These are phyloP conservation scores for Sporisorium exsertum DNA, from an alignment of 1,284 basidiomycete genomes.

Conservation along the genomic window DNA sequence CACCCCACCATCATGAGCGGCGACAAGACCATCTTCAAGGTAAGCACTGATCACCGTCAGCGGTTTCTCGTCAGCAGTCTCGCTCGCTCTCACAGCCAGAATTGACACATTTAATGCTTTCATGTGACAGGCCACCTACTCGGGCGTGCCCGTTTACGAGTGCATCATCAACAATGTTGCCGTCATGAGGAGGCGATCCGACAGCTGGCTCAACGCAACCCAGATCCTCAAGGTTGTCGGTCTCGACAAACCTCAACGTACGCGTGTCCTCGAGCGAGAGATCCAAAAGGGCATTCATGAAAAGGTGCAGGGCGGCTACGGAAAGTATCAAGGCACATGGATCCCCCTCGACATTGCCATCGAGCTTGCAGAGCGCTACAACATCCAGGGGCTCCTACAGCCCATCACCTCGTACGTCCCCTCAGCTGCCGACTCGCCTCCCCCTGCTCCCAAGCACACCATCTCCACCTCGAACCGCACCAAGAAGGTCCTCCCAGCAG, in stretches of 20 bases:
- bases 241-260: conserved; percentile 98
- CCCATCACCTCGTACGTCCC: conserved; percentile 96
- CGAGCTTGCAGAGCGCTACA: conserved; percentile 88
- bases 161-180: conserved; percentile 74
- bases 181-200: conserved; percentile 94
- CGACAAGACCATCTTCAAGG: conserved; percentile 58
- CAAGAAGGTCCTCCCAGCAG: conserved; percentile 61
- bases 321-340: conserved; percentile 99
- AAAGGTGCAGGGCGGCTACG: conserved; percentile 99
- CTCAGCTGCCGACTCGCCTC: conserved; percentile 80
- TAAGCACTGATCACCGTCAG: conserved; percentile 7
- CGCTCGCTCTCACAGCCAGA: background rate
- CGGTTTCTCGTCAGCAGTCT: background rate
- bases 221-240: conserved; percentile 99
- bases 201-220: conserved; percentile 96
- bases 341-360: conserved; percentile 94
- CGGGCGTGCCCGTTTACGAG: conserved; percentile 71
- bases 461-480: conserved; percentile 65
- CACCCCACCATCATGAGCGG: conserved; percentile 26
- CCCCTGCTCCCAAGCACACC: conserved; percentile 96
- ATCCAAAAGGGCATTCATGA: conserved; percentile 99
- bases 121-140: conserved; percentile 69
- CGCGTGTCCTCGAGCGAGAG: conserved; percentile 95
- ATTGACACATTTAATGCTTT: conserved; percentile 4
- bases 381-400: conserved; percentile 86